These are phyloP conservation scores for Trichoderma polysporum DNA, from an alignment of 2,329 filamentous ascomycete genomes.

Conservation along the genomic window DNA sequence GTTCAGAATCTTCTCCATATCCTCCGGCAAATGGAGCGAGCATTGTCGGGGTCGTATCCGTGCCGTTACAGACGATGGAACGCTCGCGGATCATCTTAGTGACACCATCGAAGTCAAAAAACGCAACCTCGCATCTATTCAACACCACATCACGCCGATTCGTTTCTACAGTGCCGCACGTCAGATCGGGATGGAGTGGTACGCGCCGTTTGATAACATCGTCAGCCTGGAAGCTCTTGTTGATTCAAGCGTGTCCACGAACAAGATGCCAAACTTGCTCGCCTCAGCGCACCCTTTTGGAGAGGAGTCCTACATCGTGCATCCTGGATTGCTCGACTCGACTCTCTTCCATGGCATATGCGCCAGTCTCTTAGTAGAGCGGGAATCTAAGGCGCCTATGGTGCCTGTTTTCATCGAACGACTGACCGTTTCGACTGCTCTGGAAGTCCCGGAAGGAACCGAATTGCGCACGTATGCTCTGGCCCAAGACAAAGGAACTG, in stretches of 20 bases:
- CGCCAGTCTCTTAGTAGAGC: slow-evolving; percentile 14
- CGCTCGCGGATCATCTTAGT: not conserved
- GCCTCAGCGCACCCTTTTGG: not conserved
- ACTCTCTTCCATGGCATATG: slow-evolving; percentile 1
- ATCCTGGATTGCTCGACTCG: slow-evolving; percentile 1
- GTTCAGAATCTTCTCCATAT: slow-evolving; percentile 28
- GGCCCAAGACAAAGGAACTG: not conserved
- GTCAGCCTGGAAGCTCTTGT: slow-evolving; percentile 16
- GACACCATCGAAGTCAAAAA: not conserved
- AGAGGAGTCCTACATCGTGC: slow-evolving; percentile 9
- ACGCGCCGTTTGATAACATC: slow-evolving; percentile 23
- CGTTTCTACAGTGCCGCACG: slow-evolving; percentile 22
- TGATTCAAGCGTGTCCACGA: slow-evolving; percentile 12
- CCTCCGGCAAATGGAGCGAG: slow-evolving; percentile 27
- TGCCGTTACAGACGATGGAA: not conserved
- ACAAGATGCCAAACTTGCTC: not conserved
- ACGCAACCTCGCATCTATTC: slow-evolving; percentile 6
- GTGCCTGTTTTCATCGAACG: slow-evolving; percentile 22
- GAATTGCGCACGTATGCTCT: not conserved
- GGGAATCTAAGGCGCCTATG: slow-evolving; percentile 13
- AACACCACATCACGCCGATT: slow-evolving; percentile 3
- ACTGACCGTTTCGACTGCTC: not conserved
- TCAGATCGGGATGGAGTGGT: slow-evolving; percentile 23
- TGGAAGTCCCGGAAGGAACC: not conserved
- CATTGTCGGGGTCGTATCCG: slow-evolving; percentile 31